These are phyloP conservation scores for Populus davidiana DNA, from an alignment of 345 rosid species.

Conservation along the genomic window DNA sequence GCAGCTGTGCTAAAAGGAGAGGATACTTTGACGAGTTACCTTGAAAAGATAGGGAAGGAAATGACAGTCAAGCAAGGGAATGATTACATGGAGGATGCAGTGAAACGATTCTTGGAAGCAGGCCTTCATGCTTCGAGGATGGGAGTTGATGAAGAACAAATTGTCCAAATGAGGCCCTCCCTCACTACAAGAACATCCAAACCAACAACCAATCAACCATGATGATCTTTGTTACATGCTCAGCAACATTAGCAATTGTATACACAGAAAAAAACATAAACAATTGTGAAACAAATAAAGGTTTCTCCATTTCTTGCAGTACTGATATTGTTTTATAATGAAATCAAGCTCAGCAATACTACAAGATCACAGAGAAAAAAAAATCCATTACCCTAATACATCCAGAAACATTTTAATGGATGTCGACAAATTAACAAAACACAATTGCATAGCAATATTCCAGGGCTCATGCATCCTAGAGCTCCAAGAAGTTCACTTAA, in stretches of 20 bases:
- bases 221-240: neutral
- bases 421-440: neutral
- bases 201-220: slow-evolving; percentile 25
- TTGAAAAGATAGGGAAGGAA: slow-evolving; percentile 43
- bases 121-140: slow-evolving; percentile 58
- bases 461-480: neutral
- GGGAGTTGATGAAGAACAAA: slow-evolving; percentile 75
- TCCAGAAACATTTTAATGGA: neutral
- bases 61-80: slow-evolving; percentile 83
- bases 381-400: neutral
- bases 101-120: slow-evolving; percentile 63
- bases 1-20: slow-evolving; percentile 83
- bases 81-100: slow-evolving; percentile 76
- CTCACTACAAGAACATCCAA: slow-evolving; percentile 59
- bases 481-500: neutral
- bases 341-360: neutral
- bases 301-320: neutral
- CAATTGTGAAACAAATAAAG: no score
- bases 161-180: slow-evolving; percentile 80
- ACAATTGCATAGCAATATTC: neutral
- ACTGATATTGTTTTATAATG: neutral
- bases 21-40: slow-evolving; percentile 45
- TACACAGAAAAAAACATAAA: neutral
- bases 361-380: neutral
- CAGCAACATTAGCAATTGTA: neutral